phyloP scores from a whole-genome alignment of 192 early-diverging fungal genomes.

The Coemansia sp. region DNA sequence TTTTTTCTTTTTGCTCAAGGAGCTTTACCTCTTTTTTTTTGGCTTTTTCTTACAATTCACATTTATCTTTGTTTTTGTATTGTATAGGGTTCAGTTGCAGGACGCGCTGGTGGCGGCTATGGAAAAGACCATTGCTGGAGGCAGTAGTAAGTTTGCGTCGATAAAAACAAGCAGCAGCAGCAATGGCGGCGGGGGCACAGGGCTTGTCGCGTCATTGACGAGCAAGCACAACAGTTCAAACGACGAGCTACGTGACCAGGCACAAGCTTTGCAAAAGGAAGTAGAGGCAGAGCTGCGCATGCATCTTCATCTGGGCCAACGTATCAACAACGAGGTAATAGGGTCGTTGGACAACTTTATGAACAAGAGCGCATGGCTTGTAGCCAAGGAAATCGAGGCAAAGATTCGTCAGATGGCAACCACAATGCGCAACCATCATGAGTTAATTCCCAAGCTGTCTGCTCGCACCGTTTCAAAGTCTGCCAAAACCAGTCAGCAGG shows the following conservation, averaged over 20 bases:
- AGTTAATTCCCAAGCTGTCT: constrained; percentile 46
- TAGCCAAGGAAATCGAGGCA: constrained; percentile 17
- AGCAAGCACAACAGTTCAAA: background rate
- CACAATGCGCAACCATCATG: constrained; percentile 37
- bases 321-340: constrained; percentile 46
- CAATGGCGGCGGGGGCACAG: background rate
- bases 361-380: constrained; percentile 23
- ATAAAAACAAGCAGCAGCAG: constrained; percentile 5
- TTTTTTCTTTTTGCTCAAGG: too few species aligned
- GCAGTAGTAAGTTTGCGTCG: constrained; percentile 12
- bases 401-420: constrained; percentile 26
- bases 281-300: constrained; percentile 29
- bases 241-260: constrained; percentile 16
- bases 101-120: constrained; percentile 31
- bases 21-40: too few species aligned
- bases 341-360: constrained; percentile 30
- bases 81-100: constrained; percentile 40
- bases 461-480: constrained; percentile 38
- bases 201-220: background rate
- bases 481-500: constrained; percentile 34
- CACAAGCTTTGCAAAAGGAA: constrained; percentile 29
- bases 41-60: background rate
- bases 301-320: constrained; percentile 39
- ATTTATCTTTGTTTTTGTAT: background rate
- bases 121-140: constrained; percentile 23